Percentiles rank a stretch among this genome's conserved stretches.
phyloP scores from a whole-genome alignment of 2,329 filamentous ascomycete species.

The Thyridium curvatum region DNA sequence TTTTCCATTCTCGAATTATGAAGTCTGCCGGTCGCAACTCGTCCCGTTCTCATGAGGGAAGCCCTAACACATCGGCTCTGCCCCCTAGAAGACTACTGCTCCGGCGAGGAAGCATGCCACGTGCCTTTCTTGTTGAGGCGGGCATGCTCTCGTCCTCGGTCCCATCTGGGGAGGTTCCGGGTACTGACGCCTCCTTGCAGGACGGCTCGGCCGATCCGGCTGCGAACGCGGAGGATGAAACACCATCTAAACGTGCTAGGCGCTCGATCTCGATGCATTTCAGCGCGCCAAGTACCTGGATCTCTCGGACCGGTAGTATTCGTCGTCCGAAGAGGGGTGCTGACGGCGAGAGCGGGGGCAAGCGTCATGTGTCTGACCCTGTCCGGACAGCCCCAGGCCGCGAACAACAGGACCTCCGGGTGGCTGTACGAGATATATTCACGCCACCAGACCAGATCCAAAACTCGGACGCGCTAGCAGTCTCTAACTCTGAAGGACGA shows the following conservation, averaged over 20 bases:
- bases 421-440: too few species aligned
- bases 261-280: conserved; percentile 57
- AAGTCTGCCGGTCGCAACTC: conserved; percentile 17
- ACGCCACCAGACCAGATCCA: too few species aligned
- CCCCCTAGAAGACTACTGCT: conserved; percentile 22
- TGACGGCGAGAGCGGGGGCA: conserved; percentile 27
- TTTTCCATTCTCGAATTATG: conserved; percentile 42
- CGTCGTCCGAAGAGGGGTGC: conserved; percentile 46
- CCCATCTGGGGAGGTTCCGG: too few species aligned
- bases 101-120: conserved; percentile 13
- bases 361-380: conserved; percentile 50
- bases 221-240: conserved; percentile 26
- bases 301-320: conserved; percentile 49
- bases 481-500: too few species aligned
- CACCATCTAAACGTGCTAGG: conserved; percentile 37
- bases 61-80: conserved; percentile 22
- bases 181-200: neutral
- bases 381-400: conserved; percentile 15
- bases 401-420: conserved; percentile 6
- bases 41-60: conserved; percentile 20
- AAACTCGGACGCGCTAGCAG: too few species aligned
- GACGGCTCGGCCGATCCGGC: conserved; percentile 7
- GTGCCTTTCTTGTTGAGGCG: conserved; percentile 30
- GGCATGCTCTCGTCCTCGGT: conserved; percentile 13
- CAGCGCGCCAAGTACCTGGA: conserved; percentile 49